Base-by-base conservation (phyloP, 352 stramenopile species). In the Pythium phragmitis region DNA sequence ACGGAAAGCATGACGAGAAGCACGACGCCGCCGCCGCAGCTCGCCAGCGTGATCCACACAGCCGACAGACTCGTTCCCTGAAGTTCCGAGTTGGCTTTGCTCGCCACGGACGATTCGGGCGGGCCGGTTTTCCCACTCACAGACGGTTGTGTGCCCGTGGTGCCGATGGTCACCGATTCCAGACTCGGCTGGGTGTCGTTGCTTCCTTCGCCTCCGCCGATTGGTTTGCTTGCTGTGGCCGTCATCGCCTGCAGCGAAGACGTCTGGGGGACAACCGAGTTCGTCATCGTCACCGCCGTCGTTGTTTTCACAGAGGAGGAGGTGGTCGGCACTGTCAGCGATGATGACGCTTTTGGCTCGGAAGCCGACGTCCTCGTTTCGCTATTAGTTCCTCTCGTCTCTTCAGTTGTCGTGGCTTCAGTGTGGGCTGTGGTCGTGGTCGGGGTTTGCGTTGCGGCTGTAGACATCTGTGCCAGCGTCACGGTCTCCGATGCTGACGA, bases 1-100 rank as follows among this genome's bases (percentile, higher is more conserved):
- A 49, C 33, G 4, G 52, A 59, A 1, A 59, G 21, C 13, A 59
- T 19, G 16, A 59, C 37, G 36, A 59, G 52, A 14, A 59, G 37
- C 37, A 59, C 52, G 23, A 59, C 36, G 6, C 52, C 52, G 7
- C 30, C 52, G 21, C 52, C 52, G 9, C 52, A 59, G 37, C 52
- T 49, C 16, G 30, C 52, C 3, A 59, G 37, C 11, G 52, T 33
- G 52, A 59, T 59, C 34, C 39, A 59, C 52, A 59, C 52, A 3
- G 34, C 39, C 37, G 34, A 39, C 30, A 46, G n/a, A 23, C 52
- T 59, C 52, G 52, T 59, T 12, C 36, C 52, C 30, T 59, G 52
- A 16, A 49, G 3, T 21, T 59, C 52, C 23, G 52, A 49, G 7
- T 42, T 21, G 13, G 21, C 36, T 37, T 14, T 36, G 21, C 3